These are phyloP conservation scores for Fusarium sp. DNA, from an alignment of 2,329 filamentous ascomycete species.

Conservation along the genomic window DNA sequence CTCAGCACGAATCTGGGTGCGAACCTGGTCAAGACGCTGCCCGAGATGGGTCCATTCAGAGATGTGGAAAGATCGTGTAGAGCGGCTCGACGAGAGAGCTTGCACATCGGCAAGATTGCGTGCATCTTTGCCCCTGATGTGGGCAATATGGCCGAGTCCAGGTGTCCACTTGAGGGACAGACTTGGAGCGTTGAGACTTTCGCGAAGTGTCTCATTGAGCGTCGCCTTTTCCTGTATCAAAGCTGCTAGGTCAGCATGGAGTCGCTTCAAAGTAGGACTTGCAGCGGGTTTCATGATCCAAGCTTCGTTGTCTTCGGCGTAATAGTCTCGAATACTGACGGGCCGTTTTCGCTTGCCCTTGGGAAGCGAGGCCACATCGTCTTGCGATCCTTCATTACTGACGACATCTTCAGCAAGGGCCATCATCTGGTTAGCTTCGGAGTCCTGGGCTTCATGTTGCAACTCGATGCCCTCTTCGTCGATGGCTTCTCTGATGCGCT, in stretches of 20 bases:
- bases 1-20: conserved; percentile 82
- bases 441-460: conserved; percentile 82
- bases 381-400: conserved; percentile 72
- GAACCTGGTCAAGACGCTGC: conserved; percentile 80
- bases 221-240: conserved; percentile 70
- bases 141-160: conserved; percentile 88
- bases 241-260: conserved; percentile 75
- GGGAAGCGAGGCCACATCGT: conserved; percentile 66
- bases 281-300: conserved; percentile 78
- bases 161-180: conserved; percentile 89
- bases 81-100: conserved; percentile 81
- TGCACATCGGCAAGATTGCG: conserved; percentile 51
- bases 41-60: conserved; percentile 88
- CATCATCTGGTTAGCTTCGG: conserved; percentile 76
- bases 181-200: conserved; percentile 70
- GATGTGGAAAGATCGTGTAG: conserved; percentile 86
- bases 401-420: conserved; percentile 80
- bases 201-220: conserved; percentile 72
- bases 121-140: conserved; percentile 85
- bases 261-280: conserved; percentile 71
- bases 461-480: conserved; percentile 92
- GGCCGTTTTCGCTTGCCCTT: conserved; percentile 63
- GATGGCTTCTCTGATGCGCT: conserved; percentile 80
- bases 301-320: conserved; percentile 69
- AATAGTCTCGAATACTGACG: conserved; percentile 66